Evolutionary conservation across 2,329 filamentous ascomycete genomes (phyloP), one percentile per base, ranked within the genome.

Genomic region (Plenodomus lindquistii): DNA sequence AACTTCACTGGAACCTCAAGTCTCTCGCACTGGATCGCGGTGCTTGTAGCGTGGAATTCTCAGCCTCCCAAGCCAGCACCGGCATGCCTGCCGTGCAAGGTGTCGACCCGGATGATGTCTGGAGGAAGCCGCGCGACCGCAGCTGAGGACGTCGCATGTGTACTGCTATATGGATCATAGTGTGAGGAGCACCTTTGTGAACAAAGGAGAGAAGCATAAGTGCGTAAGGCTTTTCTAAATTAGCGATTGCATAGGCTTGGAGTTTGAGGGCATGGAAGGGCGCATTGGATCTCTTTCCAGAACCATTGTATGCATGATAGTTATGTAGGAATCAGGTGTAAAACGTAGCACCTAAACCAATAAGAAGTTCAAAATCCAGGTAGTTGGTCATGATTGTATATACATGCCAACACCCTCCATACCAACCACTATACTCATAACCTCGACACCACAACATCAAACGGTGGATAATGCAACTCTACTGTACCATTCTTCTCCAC

Each of bases 1-100:
- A 70, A 38, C 55, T 72, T 8, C 69, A 70, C 40, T 72, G 69
- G 69, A 52, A 60, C 29, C 56, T 71, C 16, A 67, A 66, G 16
- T 60, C 66, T 6, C 60, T 71, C 18, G 52, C 60, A 27, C 47
- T 71, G 18, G 65, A 66, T 31, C 65, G 67, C 3, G 66, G 67
- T 15, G 63, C 66, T 17, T 71, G 67, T 46, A 63, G 67, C 2
- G 57, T 67, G 2, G 66, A 71, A 41, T 70, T 67, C 27, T 57
- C 65, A 2, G 45, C 52, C 1, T 46, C 57, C 8, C 53, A 54
- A 29, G 37, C 54, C 17, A 29, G 48, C 2, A 62, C 56, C 3
- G 39, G 43, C 6, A 40, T 54, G 2, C 40, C 53, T 39, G 42
- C 50, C 2, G 34, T 48, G 11, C 55, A 46, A 37, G 52, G 46